A percentile compares a stretch with the other conserved stretches of the same genome.
These are phyloP conservation scores for Musa troglodytarum DNA, from an alignment of 176 grass and related monocot genomes.

Conservation along the genomic window DNA sequence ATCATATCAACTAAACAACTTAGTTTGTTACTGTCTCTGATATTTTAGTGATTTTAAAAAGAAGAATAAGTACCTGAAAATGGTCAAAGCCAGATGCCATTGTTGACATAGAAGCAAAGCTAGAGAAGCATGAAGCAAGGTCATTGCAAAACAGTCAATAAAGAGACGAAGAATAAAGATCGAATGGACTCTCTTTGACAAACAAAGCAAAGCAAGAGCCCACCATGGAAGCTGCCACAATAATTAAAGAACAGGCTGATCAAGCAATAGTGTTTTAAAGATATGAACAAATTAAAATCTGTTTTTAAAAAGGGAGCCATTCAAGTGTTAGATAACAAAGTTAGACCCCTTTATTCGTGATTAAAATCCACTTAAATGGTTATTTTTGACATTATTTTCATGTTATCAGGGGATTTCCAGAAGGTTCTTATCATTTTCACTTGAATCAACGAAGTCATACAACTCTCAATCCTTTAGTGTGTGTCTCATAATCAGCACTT, in stretches of 20 bases:
- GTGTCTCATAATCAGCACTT: not conserved
- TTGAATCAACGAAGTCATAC: too few relatives aligned
- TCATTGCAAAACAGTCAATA: conserved; percentile 91
- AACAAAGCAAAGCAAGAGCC: conserved; percentile 84
- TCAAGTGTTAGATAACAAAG: too few relatives aligned
- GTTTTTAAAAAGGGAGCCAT: not conserved
- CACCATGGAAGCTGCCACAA: conserved; percentile 81
- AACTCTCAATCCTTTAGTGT: not conserved
- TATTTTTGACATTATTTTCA: not conserved
- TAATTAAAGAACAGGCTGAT: conserved; percentile 11
- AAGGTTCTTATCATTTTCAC: too few relatives aligned
- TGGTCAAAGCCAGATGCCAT: conserved; percentile 74
- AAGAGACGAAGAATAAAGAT: conserved; percentile 92
- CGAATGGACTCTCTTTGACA: conserved; percentile 89
- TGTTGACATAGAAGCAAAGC: conserved; percentile 71
- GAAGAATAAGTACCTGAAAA: conserved; percentile 60
- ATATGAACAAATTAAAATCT: too few relatives aligned
- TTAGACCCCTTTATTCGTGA: not conserved
- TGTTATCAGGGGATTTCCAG: not conserved
- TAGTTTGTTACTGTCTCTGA: not conserved
- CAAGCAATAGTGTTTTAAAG: not conserved
- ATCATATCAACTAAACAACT: not conserved
- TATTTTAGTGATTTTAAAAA: not conserved
- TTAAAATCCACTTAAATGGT: not conserved
- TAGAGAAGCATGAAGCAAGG: conserved; percentile 70